A percentile compares a stretch with the other conserved stretches of the same genome.
Evolutionary conservation across 2,329 filamentous ascomycete species (phyloP).

Genomic region (Trichoderma gracile): DNA sequence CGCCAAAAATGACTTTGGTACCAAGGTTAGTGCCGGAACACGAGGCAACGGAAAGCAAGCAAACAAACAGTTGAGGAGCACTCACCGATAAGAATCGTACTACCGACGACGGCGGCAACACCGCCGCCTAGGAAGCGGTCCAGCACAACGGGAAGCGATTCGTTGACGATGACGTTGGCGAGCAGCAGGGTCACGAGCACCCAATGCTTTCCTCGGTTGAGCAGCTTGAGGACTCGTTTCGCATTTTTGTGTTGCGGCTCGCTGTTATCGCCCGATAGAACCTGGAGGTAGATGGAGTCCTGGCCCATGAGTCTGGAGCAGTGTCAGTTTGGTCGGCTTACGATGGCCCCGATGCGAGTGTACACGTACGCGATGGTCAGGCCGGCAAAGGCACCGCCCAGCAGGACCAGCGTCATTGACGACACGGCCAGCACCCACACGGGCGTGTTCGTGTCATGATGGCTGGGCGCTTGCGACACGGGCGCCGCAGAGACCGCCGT

Average conservation of each 20-base stretch:
- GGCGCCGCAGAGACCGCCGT: slow-evolving; percentile 53
- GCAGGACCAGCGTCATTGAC: slow-evolving; percentile 77
- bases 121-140: slow-evolving; percentile 92
- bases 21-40: slow-evolving; percentile 22
- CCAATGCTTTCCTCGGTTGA: slow-evolving; percentile 95
- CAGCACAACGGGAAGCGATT: slow-evolving; percentile 91
- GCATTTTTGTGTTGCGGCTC: slow-evolving; percentile 87
- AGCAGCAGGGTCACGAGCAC: slow-evolving; percentile 91
- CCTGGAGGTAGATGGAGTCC: slow-evolving; percentile 96
- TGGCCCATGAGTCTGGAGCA: slow-evolving; percentile 59
- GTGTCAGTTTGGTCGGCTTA: slow-evolving; percentile 19
- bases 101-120: slow-evolving; percentile 89
- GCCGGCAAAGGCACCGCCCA: slow-evolving; percentile 91
- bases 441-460: slow-evolving; percentile 58
- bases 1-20: slow-evolving; percentile 86
- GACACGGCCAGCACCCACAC: slow-evolving; percentile 80
- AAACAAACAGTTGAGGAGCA: slow-evolving; percentile 4
- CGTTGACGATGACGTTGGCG: slow-evolving; percentile 97
- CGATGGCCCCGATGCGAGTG: background rate
- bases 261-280: slow-evolving; percentile 82
- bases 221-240: slow-evolving; percentile 72
- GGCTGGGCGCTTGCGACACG: slow-evolving; percentile 36
- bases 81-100: slow-evolving; percentile 89
- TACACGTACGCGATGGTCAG: slow-evolving; percentile 76
- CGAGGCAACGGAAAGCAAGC: background rate